These are phyloP conservation scores for Pythium volutum DNA, from an alignment of 352 stramenopile species.

Conservation along the genomic window DNA sequence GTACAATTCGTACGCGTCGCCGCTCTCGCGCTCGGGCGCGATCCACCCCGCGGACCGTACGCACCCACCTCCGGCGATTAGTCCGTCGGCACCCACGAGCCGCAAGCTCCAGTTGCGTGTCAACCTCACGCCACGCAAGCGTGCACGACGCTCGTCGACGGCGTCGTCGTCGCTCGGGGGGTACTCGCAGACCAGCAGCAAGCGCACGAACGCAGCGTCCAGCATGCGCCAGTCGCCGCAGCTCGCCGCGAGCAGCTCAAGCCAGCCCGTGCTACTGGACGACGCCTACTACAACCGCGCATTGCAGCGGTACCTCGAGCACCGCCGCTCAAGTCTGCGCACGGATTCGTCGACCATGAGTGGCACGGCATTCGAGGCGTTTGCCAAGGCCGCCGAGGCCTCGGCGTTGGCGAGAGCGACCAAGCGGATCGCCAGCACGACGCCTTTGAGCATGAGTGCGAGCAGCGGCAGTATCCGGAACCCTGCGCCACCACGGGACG, in stretches of 20 bases:
- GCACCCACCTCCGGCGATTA: neutral
- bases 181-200: constrained; percentile 7
- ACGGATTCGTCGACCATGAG: constrained; percentile 42
- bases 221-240: constrained; percentile 20
- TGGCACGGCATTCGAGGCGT: constrained; percentile 19
- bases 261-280: constrained; percentile 27
- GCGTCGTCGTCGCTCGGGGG: constrained; percentile 12
- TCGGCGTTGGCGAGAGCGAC: neutral
- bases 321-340: constrained; percentile 49
- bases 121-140: constrained; percentile 23
- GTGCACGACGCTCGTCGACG: constrained; percentile 10
- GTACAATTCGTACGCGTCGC: constrained; percentile 16
- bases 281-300: constrained; percentile 74
- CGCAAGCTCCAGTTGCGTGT: constrained; percentile 25
- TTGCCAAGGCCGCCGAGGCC: constrained; percentile 7
- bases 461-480: neutral
- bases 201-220: constrained; percentile 15
- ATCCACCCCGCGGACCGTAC: constrained; percentile 1
- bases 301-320: constrained; percentile 50
- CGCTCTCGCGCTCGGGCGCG: neutral
- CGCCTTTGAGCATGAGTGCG: neutral
- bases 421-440: neutral
- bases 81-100: neutral
- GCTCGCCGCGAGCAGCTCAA: no score
- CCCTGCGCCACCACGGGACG: neutral